Evolutionary conservation across 2,329 filamentous ascomycete genomes (phyloP).

Genomic region (Ophiosphaerella herpotricha): DNA sequence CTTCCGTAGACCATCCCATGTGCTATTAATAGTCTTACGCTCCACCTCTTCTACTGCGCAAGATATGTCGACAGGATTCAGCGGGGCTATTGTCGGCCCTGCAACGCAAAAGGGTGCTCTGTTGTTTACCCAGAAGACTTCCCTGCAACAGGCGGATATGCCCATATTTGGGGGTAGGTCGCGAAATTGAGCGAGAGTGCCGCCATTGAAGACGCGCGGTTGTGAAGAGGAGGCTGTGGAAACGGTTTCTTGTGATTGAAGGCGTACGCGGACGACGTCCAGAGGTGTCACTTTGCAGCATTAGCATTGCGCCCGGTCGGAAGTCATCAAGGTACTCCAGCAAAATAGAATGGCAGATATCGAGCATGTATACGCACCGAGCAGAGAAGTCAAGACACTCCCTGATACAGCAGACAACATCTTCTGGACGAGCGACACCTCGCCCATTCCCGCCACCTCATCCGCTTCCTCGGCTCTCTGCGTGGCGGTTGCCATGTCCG

Average conservation of each 20-base stretch:
- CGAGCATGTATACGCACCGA: slow-evolving; percentile 64
- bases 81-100: slow-evolving; percentile 55
- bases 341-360: neutral
- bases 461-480: slow-evolving; percentile 49
- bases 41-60: slow-evolving; percentile 90
- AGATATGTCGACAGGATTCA: slow-evolving; percentile 54
- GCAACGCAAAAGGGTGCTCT: slow-evolving; percentile 80
- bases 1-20: slow-evolving; percentile 88
- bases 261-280: slow-evolving; percentile 91
- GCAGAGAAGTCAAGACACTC: slow-evolving; percentile 83
- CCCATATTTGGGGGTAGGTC: slow-evolving; percentile 83
- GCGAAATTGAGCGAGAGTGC: slow-evolving; percentile 56
- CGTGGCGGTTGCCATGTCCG: slow-evolving; percentile 36
- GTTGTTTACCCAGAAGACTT: slow-evolving; percentile 95
- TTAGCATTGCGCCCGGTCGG: slow-evolving; percentile 8
- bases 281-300: slow-evolving; percentile 77
- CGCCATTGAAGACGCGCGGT: slow-evolving; percentile 40
- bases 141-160: slow-evolving; percentile 91
- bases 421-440: slow-evolving; percentile 83
- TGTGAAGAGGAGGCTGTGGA: slow-evolving; percentile 57
- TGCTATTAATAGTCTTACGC: slow-evolving; percentile 83
- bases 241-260: slow-evolving; percentile 79
- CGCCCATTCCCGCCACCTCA: slow-evolving; percentile 52
- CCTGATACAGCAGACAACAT: slow-evolving; percentile 94
- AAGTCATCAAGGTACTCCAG: no score